Conservation (phyloP, 2,329 filamentous ascomycete species). For the Elsinoe arachidis region DNA sequence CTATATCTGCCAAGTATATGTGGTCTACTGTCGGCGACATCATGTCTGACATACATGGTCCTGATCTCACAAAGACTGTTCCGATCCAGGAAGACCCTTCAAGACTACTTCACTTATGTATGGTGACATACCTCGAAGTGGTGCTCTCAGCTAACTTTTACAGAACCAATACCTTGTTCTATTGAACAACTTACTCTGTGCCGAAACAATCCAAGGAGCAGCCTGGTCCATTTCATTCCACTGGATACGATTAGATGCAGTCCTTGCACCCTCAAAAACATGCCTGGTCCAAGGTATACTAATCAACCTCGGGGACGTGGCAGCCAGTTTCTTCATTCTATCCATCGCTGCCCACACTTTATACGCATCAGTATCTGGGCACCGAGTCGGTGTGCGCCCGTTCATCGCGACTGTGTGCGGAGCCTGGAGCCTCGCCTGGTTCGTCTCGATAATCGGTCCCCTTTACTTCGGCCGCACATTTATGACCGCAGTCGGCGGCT, state of each 20-base stretch:
- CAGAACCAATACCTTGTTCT: constrained; percentile 59
- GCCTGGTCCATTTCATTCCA: constrained; percentile 55
- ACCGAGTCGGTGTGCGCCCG: constrained; percentile 40
- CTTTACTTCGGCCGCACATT: constrained; percentile 35
- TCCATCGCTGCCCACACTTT: constrained; percentile 60
- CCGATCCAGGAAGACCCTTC: constrained; percentile 13
- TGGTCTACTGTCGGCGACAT: constrained; percentile 22
- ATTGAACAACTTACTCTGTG: constrained; percentile 59
- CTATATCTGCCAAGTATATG: constrained; percentile 22
- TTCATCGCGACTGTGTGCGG: constrained; percentile 43
- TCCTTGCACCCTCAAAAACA: constrained; percentile 44
- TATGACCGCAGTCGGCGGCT: constrained; percentile 55
- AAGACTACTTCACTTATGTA: constrained; percentile 24
- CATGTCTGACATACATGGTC: constrained; percentile 21
- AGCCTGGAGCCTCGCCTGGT: constrained; percentile 53
- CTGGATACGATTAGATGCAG: constrained; percentile 47
- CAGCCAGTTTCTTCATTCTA: constrained; percentile 58
- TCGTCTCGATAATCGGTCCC: constrained; percentile 46
- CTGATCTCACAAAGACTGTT: constrained; percentile 23
- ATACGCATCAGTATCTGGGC: constrained; percentile 49
- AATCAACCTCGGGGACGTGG: constrained; percentile 47
- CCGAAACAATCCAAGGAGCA: constrained; percentile 57
- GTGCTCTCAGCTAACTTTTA: neutral
- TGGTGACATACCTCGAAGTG: constrained; percentile 16
- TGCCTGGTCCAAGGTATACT: constrained; percentile 62